Evolutionary conservation across 2,329 filamentous ascomycete genomes (phyloP), one percentile per base, ranked within the genome.

Genomic region (Xylaria arbuscula): DNA sequence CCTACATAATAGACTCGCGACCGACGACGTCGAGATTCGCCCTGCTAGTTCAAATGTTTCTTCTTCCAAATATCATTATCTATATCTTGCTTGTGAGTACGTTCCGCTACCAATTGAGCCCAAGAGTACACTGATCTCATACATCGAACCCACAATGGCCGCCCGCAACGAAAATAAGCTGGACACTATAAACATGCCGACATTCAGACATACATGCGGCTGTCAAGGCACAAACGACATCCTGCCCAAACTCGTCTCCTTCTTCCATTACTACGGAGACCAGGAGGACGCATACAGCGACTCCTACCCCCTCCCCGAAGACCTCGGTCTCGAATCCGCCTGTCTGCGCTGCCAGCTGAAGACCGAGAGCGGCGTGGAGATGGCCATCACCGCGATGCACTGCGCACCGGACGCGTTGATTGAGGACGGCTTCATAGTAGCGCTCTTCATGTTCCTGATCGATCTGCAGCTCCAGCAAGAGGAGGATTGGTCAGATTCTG

Each of bases 281-380:
- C 11, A 22, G 7, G 22, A 34, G 34, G 15, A n/a, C 0, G 24
- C 56, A 5, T 61, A 61, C 32, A 53, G 32, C 32, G 7, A 3
- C 47, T 15, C 22, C 4, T 19, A 5, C 7, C n/a, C 2, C 1
- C 53, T 51, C n/a, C 17, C 36, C 22, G 32, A 57, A n/a, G 51
- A 55, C 38, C 60, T 60, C 3, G 40, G 59, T 8, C 42, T 62
- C 1, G 3, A 47, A 17, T 63, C 40, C 0, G 13, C 47, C 4
- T 67, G 64, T 45, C 34, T 9, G 17, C 10, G 13, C 4, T 70
- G 64, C 45, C 61, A 67, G 42, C 48, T 67, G n/a, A 45, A 34
- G 8, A 64, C 64, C 5, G 32, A 64, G 34, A 24, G 7, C 8
- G 68, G 68, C 50, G 58, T 64, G 6, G 51, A 64, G 51, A 36